Evolutionary conservation across 2,329 filamentous ascomycete species (phyloP).

Genomic region (Bisporella sp.): DNA sequence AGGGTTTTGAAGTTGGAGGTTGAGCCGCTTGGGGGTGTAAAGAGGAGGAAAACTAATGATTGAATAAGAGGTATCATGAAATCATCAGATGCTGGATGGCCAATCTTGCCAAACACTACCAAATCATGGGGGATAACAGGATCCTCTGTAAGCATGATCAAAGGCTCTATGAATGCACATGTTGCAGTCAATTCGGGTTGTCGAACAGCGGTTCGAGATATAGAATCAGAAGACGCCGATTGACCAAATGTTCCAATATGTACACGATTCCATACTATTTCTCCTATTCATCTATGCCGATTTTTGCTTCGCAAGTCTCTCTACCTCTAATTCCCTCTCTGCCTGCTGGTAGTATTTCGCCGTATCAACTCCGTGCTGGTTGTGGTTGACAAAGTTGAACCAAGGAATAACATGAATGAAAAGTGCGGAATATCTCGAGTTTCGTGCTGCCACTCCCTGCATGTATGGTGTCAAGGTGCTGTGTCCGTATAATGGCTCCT

Average conservation of each 20-base stretch:
- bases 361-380: slow-evolving; percentile 88
- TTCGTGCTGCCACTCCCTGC: slow-evolving; percentile 86
- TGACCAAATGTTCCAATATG: slow-evolving; percentile 3
- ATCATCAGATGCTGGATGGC: too few relatives aligned
- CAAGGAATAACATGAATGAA: slow-evolving; percentile 83
- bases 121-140: too few relatives aligned
- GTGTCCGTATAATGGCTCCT: slow-evolving; percentile 81
- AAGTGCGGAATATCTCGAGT: slow-evolving; percentile 84
- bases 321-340: slow-evolving; percentile 84
- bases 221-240: background rate
- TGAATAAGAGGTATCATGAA: background rate
- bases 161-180: too few relatives aligned
- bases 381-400: slow-evolving; percentile 99
- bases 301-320: slow-evolving; percentile 38
- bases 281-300: background rate
- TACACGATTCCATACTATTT: slow-evolving; percentile 2
- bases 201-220: too few relatives aligned
- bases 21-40: slow-evolving; percentile 16
- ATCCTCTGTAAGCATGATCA: too few relatives aligned
- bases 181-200: too few relatives aligned
- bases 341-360: slow-evolving; percentile 98
- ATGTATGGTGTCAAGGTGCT: slow-evolving; percentile 76
- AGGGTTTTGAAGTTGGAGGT: slow-evolving; percentile 26
- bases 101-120: too few relatives aligned
- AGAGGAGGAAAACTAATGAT: slow-evolving; percentile 1